These are phyloP conservation scores for Aaosphaeria arxii DNA, from an alignment of 2,329 filamentous ascomycete genomes.

Conservation along the genomic window DNA sequence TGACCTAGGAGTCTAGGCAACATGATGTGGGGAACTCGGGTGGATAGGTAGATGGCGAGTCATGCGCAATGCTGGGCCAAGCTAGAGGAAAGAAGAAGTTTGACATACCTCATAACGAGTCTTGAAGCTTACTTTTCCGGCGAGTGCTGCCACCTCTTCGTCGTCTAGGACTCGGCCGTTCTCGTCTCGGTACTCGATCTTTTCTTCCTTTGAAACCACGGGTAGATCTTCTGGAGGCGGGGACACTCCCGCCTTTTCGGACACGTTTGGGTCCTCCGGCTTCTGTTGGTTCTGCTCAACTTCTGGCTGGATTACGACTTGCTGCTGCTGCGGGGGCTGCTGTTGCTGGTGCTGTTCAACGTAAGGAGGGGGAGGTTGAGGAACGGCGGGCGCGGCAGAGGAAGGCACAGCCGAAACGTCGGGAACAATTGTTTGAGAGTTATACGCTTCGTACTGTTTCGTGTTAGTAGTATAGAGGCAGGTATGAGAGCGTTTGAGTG, in stretches of 20 bases:
- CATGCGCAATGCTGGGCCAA: too few relatives aligned
- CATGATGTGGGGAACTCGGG: too few relatives aligned
- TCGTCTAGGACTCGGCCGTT: slow-evolving; percentile 83
- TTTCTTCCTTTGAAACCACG: slow-evolving; percentile 65
- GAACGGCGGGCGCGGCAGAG: slow-evolving; percentile 19
- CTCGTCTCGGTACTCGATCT: slow-evolving; percentile 91
- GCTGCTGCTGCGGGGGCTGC: neutral
- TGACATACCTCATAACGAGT: slow-evolving; percentile 70
- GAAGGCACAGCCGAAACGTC: slow-evolving; percentile 23
- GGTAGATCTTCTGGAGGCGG: slow-evolving; percentile 28
- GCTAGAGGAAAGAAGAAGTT: too few relatives aligned
- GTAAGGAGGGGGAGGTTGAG: slow-evolving; percentile 15
- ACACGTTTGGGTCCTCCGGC: slow-evolving; percentile 16
- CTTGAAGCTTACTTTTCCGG: slow-evolving; percentile 93
- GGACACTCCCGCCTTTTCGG: slow-evolving; percentile 28
- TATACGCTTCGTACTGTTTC: slow-evolving; percentile 30
- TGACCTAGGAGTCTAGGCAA: too few relatives aligned
- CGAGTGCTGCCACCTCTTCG: slow-evolving; percentile 76
- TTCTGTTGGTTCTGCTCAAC: slow-evolving; percentile 14
- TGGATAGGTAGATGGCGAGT: too few relatives aligned
- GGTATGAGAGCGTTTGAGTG: slow-evolving; percentile 22
- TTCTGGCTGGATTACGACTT: neutral
- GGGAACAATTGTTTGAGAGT: slow-evolving; percentile 10
- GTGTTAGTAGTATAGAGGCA: neutral
- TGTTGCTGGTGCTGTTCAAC: slow-evolving; percentile 6